Conservation (phyloP, 345 rosid species). For the rapeseed (Brassica napus) region Da-Ae NC_063444.1:2927001-2927500, state of each 20-base stretch:
- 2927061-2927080: neutral
- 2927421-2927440: constrained; percentile 32
- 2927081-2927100: neutral
- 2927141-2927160: neutral
- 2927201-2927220: too few species aligned
- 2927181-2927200: neutral
- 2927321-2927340: neutral
- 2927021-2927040: constrained; percentile 8
- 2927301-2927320: neutral
- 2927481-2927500: constrained; percentile 14
- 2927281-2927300: constrained; percentile 1
- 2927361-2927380: neutral
- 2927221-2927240: too few species aligned
- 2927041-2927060: neutral
- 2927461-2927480: neutral
- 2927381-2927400: neutral
- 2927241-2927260: neutral
- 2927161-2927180: neutral
- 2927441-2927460: constrained; percentile 26
- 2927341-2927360: neutral
- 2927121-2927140: constrained; percentile 5
- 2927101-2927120: neutral
- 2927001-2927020: neutral
- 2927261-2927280: neutral
- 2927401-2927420: neutral